Base-by-base conservation (phyloP, 2,329 filamentous ascomycete genomes). In the Cladophialophora immunda region DNA sequence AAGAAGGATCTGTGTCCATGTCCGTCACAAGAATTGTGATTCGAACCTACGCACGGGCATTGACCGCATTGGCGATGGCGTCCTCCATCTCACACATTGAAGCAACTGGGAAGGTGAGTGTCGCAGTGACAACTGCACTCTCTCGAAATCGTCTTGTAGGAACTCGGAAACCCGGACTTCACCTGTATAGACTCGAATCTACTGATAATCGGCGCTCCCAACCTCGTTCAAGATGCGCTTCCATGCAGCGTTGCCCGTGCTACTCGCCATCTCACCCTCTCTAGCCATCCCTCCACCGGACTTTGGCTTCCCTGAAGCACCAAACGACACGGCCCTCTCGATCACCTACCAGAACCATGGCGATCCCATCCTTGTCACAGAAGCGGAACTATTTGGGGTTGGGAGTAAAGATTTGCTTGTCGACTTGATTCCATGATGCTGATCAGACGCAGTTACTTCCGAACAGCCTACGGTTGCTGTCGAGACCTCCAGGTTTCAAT, bases 291-390 rank as follows among this genome's bases (percentile, higher is more conserved):
- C 70, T 58, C 70, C 70, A 25, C 66, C 66, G 30, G 64, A 65
- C 57, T 72, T 72, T 60, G 68, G 68, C 52, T 72, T 72, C 27
- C 70, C 70, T 1, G 61, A 67, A 25, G 64, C 65, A 27, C 62
- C 66, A 17, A 68, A 68, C 47, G 61, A 70, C 41, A 70, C 68
- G 1, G 62, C 58, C 3, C 59, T 72, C 19, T 63, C 68, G 1
- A 59, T 70, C 15, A 70, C 62, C 8, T 72, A 63, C 41, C 62
- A 58, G 47, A 53, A 65, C 56, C 68, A 66, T 66, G 70, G 70
- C 25, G 63, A 36, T 32, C 22, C 68, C 15, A 34, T 67, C 25
- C 45, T 59, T 15, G 64, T 72, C 3, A 30, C 61, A 9, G 68
- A 70, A 29, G 70, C 64, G 15, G 56, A 60, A 13, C 58, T 72